Percentiles rank a stretch among this genome's conserved stretches.
phyloP scores from a whole-genome alignment of 1,284 basidiomycete species.

The Afroboletus lepidellus region DNA sequence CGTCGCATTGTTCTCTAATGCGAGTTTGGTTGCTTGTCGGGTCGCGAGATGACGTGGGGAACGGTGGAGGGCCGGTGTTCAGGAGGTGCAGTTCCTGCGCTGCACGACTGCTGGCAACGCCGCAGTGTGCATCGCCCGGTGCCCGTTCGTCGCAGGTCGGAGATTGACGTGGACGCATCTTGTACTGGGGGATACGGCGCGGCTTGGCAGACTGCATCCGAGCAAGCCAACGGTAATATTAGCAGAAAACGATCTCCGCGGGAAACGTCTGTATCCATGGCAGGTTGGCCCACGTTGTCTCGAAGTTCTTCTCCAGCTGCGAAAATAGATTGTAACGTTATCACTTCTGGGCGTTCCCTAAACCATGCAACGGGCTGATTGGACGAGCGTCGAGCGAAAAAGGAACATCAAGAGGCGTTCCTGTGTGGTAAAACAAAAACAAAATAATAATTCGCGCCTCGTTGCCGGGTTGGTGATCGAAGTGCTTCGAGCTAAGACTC shows the following conservation, averaged over 20 bases:
- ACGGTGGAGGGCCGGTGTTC: slow-evolving; percentile 20
- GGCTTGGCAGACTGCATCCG: slow-evolving; percentile 13
- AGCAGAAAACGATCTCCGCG: slow-evolving; percentile 29
- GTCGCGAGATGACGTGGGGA: slow-evolving; percentile 24
- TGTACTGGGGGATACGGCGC: slow-evolving; percentile 26
- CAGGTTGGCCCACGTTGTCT: slow-evolving; percentile 29
- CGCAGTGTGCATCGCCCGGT: slow-evolving; percentile 4
- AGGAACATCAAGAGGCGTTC: slow-evolving; percentile 12
- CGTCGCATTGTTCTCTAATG: slow-evolving; percentile 1
- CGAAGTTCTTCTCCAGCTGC: slow-evolving; percentile 14
- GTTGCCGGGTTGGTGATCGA: slow-evolving; percentile 13
- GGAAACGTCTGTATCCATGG: slow-evolving; percentile 33
- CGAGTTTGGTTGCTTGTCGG: slow-evolving; percentile 3
- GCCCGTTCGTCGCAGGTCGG: slow-evolving; percentile 16
- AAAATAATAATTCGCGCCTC: slow-evolving; percentile 6
- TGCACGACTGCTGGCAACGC: slow-evolving; percentile 9
- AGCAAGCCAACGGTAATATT: slow-evolving; percentile 5
- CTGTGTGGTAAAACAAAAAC: slow-evolving; percentile 1
- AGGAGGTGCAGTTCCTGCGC: slow-evolving; percentile 11
- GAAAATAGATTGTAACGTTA: slow-evolving; percentile 24
- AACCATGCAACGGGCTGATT: slow-evolving; percentile 16
- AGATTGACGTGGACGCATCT: slow-evolving; percentile 20
- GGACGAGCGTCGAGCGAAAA: slow-evolving; percentile 3
- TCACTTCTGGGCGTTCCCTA: slow-evolving; percentile 18
- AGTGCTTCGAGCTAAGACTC: slow-evolving; percentile 3